Base-by-base conservation (phyloP, 106 monocot species). In the Platanthera guangdongensis region DNA sequence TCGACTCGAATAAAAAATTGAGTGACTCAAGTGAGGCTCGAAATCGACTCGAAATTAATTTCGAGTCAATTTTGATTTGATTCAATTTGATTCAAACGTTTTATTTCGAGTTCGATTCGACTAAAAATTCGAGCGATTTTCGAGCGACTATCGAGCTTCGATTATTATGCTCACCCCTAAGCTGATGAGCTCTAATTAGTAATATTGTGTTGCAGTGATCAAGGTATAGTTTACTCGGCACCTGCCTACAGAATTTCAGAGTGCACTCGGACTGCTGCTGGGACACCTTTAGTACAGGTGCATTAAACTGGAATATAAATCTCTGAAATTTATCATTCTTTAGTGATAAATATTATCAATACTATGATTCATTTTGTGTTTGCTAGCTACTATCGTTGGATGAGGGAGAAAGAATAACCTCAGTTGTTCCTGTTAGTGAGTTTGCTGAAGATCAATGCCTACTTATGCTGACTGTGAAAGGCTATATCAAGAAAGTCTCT, bases 161-260 rank as follows among this genome's bases (percentile, higher is more conserved):
- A 25, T 25, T 25, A 25, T 25, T 25, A 25, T 25, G 25, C 25
- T 25, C 25, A 25, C n/a, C n/a, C n/a, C n/a, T n/a, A n/a, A n/a
- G n/a, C 21, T 51, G 22, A 18, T 72, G 51, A 11, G 10, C 51
- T 51, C 9, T 72, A 22, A 51, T 11, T 50, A 60, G 72, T 5
- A 51, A 45, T 25, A 16, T 22, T 74, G 5, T 85, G 32, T 19
- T 83, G 74, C 96, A 99, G 99, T 87, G 99, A 99, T 59, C 77
- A 79, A 64, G 99, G 99, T 84, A 87, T 88, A 80, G 94, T 92
- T 73, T 99, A 94, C 78, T 94, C 99, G 19, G 88, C 88, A 57
- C 99, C 92, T 82, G 99, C 99, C 57, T 99, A 85, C 68, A 84
- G 87, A 28, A 99, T 99, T 82, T 94, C 99, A 76, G 99, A 99